phyloP scores from a whole-genome alignment of 139 green algal species.

The Ulvella scutata region DNA sequence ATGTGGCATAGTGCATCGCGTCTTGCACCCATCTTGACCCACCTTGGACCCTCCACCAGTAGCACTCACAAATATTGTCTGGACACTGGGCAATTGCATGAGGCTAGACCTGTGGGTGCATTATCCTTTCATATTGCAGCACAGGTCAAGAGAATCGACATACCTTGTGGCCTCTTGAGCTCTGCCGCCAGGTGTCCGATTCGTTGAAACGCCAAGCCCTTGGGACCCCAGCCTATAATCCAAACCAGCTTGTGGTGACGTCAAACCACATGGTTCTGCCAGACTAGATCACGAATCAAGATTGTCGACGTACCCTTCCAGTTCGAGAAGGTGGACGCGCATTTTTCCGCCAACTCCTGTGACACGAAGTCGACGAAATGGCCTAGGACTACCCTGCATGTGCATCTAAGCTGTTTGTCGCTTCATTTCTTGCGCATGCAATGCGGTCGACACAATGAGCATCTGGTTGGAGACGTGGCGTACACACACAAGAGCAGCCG shows the following conservation, averaged over 20 bases:
- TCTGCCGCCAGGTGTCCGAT: too few species aligned
- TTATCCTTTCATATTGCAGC: neutral
- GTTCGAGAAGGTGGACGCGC: neutral
- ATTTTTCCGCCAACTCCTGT: neutral
- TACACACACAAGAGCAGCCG: neutral
- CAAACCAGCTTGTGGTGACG: too few species aligned
- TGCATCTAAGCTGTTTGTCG: neutral
- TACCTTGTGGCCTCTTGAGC: too few species aligned
- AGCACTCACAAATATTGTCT: neutral
- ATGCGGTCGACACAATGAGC: too few species aligned
- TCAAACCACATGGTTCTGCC: too few species aligned
- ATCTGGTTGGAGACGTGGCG: neutral
- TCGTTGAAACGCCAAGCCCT: neutral
- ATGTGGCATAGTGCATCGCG: too few species aligned
- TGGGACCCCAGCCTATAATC: neutral
- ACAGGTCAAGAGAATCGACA: neutral
- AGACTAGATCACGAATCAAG: too few species aligned
- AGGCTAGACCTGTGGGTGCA: neutral
- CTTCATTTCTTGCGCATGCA: too few species aligned
- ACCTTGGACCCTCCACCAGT: neutral
- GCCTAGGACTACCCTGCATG: neutral
- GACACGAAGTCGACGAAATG: neutral
- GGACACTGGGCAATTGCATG: neutral
- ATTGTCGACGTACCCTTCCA: too few species aligned
- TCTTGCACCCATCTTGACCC: neutral